These are phyloP conservation scores for Thelonectria olida DNA, from an alignment of 2,329 filamentous ascomycete species.

Conservation along the genomic window DNA sequence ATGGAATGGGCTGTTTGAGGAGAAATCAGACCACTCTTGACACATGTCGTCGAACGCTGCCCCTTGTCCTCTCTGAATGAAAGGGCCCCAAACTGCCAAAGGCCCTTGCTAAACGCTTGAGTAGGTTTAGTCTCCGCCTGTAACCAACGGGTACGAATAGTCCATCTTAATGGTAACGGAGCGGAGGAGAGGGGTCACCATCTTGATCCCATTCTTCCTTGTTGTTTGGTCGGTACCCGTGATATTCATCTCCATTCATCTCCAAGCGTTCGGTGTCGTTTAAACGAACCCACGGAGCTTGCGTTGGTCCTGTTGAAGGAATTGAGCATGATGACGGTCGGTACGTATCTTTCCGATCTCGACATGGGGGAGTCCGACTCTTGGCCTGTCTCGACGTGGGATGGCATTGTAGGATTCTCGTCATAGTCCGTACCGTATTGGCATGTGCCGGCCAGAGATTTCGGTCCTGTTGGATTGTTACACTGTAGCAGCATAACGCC, in stretches of 20 bases:
- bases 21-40: conserved; percentile 38
- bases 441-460: neutral
- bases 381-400: neutral
- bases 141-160: too few species aligned
- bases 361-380: neutral
- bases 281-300: conserved; percentile 7
- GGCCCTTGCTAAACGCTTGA: neutral
- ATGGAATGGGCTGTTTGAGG: conserved; percentile 38
- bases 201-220: neutral
- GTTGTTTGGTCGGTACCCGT: neutral
- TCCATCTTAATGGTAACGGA: neutral
- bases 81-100: neutral
- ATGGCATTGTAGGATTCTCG: neutral
- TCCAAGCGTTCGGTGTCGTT: conserved; percentile 8
- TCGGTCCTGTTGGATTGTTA: neutral
- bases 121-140: too few species aligned
- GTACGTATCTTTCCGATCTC: conserved; percentile 7
- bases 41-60: conserved; percentile 21
- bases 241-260: neutral
- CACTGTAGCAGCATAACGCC: neutral
- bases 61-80: neutral
- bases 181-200: neutral
- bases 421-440: neutral
- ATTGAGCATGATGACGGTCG: neutral
- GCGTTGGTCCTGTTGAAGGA: neutral